Conservation (phyloP, 1,284 basidiomycete species). For the Sanghuangporus weigelae region DNA sequence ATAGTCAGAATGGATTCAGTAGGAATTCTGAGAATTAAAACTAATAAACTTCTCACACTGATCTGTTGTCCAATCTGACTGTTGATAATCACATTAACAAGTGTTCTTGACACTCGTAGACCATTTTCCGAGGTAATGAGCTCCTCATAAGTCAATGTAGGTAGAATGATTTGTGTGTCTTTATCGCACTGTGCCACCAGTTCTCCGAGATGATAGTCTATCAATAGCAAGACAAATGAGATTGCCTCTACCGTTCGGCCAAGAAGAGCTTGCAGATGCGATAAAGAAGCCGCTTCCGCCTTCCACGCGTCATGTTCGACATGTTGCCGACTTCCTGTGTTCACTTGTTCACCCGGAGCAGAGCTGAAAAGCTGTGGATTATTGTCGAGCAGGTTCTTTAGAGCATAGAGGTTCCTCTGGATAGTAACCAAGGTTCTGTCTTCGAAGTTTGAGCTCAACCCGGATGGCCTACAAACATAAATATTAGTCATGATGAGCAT, state of each 20-base stretch:
- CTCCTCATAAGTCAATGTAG: constrained; percentile 74
- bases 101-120: constrained; percentile 75
- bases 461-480: constrained; percentile 7
- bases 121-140: constrained; percentile 82
- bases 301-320: constrained; percentile 81
- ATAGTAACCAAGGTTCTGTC: constrained; percentile 62
- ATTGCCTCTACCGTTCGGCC: constrained; percentile 86
- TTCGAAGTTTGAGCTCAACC: constrained; percentile 51
- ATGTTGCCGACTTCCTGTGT: constrained; percentile 45
- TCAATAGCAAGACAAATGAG: constrained; percentile 87
- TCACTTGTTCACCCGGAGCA: constrained; percentile 58
- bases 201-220: constrained; percentile 88
- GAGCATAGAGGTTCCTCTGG: constrained; percentile 73
- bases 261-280: constrained; percentile 68
- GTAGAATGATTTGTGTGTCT: constrained; percentile 63
- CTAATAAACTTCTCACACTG: constrained; percentile 53
- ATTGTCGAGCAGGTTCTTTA: constrained; percentile 72
- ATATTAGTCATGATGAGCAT: neutral
- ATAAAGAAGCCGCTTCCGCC: constrained; percentile 80
- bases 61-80: constrained; percentile 96
- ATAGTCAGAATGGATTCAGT: constrained; percentile 11
- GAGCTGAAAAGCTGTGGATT: constrained; percentile 80
- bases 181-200: constrained; percentile 75
- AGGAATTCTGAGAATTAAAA: neutral
- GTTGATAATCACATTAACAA: constrained; percentile 95